phyloP scores from a whole-genome alignment of 164 flowering plant species.

The Nelumbo lutea region DNA sequence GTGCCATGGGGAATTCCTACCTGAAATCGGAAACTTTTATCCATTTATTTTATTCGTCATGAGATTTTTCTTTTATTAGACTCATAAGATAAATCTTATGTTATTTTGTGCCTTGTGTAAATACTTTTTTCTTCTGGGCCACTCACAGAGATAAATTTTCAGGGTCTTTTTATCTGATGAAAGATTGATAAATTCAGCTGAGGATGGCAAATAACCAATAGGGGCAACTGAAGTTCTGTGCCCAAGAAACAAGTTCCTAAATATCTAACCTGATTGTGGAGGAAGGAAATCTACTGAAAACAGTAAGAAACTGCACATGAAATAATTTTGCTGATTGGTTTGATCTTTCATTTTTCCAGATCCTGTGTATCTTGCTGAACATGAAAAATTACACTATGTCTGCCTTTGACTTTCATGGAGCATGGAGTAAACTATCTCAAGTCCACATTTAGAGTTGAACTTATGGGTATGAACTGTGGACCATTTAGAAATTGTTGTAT shows the following conservation, averaged over 20 bases:
- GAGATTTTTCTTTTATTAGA: too few relatives aligned
- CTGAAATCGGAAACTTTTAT: too few relatives aligned
- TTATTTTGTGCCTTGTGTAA: not conserved
- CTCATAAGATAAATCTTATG: not conserved
- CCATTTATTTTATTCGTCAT: too few relatives aligned
- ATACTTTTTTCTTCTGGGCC: too few relatives aligned
- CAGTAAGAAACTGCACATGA: not conserved
- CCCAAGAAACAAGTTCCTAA: not conserved
- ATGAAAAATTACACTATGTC: not conserved
- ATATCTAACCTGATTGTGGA: not conserved
- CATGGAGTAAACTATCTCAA: not conserved
- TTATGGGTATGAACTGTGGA: not conserved
- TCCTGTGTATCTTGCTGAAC: not conserved
- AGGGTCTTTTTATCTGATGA: slow-evolving; percentile 4
- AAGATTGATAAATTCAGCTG: not conserved
- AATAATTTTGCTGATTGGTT: not conserved
- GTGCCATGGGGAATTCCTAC: too few relatives aligned
- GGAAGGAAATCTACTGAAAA: not conserved
- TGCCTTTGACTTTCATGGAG: not conserved
- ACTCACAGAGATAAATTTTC: not conserved
- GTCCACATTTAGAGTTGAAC: not conserved
- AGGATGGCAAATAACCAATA: not conserved
- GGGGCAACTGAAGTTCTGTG: not conserved
- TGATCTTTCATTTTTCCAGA: not conserved
- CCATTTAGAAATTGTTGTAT: not conserved